Conservation (phyloP, 306 rosid species). For the Cucumis sativus region Cucumber_9930_V3 NC_026657.2:12962001-12962500, state of each 20-base stretch:
- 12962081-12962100: neutral
- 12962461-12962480: neutral
- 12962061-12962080: neutral
- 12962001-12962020: neutral
- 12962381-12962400: neutral
- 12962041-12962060: neutral
- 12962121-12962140: slow-evolving; percentile 1
- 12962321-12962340: neutral
- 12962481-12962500: neutral
- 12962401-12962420: neutral
- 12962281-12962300: neutral
- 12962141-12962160: neutral
- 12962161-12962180: neutral
- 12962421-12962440: neutral
- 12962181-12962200: neutral
- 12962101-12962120: neutral
- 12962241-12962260: neutral
- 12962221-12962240: neutral
- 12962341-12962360: neutral
- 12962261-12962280: neutral
- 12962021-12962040: neutral
- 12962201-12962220: slow-evolving; percentile 2
- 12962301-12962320: neutral
- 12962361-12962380: neutral
- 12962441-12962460: neutral